These are phyloP conservation scores for Hippophae rhamnoides DNA, from an alignment of 306 rosid genomes.

Conservation along the genomic window DNA sequence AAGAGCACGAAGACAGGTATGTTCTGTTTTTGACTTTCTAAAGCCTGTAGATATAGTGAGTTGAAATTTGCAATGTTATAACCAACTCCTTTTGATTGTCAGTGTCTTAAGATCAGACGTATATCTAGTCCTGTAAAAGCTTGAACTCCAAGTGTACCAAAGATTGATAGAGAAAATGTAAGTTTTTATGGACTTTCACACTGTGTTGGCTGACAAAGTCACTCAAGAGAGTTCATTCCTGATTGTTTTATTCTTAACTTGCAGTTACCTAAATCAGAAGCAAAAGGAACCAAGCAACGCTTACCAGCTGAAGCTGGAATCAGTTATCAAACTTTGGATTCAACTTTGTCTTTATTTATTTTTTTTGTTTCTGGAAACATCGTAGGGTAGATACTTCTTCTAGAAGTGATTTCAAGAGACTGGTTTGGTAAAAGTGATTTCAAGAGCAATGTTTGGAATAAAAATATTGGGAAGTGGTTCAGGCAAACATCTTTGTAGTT, in stretches of 20 bases:
- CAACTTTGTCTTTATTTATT: background rate
- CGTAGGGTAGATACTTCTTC: too few species aligned
- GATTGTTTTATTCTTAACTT: constrained; percentile 14
- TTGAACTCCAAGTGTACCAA: constrained; percentile 95
- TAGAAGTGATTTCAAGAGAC: too few species aligned
- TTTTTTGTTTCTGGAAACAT: background rate
- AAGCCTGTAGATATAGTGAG: constrained; percentile 7
- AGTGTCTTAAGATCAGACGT: constrained; percentile 97
- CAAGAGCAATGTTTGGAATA: too few species aligned
- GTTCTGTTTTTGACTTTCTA: constrained; percentile 6
- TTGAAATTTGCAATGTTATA: constrained; percentile 3
- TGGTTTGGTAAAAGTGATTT: too few species aligned
- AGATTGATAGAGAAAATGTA: constrained; percentile 90
- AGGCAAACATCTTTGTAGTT: too few species aligned
- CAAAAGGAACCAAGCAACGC: too few species aligned
- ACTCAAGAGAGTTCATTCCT: constrained; percentile 2
- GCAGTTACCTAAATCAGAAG: constrained; percentile 45
- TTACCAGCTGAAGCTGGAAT: constrained; percentile 89
- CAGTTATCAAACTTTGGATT: constrained; percentile 39
- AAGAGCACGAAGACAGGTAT: constrained; percentile 77
- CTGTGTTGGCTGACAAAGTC: constrained; percentile 1
- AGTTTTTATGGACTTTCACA: too few species aligned
- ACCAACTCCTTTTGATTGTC: constrained; percentile 15
- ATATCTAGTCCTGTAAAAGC: constrained; percentile 87
- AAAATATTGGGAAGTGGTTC: too few species aligned